phyloP scores from a whole-genome alignment of 179 eudicot species.

The Beta lomatogona region DNA sequence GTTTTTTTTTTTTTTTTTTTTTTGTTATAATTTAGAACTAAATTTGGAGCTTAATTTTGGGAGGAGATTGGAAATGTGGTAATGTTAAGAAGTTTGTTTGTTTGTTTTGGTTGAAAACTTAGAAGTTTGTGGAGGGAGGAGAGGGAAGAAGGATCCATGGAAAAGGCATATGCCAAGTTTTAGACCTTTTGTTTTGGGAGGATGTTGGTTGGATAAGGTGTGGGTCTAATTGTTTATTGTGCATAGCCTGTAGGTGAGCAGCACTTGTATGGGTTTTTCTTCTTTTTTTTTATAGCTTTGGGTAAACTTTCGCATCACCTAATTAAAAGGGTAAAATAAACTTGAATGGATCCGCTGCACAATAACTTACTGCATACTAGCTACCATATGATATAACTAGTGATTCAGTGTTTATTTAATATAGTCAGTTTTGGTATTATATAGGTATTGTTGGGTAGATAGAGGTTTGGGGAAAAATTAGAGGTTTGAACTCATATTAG shows the following conservation, averaged over 20 bases:
- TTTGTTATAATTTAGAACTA: not conserved
- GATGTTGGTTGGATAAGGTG: constrained; percentile 35
- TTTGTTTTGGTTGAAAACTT: not conserved
- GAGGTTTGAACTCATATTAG: too few species aligned
- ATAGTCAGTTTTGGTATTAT: too few species aligned
- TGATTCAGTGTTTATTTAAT: too few species aligned
- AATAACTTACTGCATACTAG: too few species aligned
- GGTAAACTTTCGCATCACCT: too few species aligned
- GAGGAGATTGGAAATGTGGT: not conserved
- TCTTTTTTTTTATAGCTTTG: too few species aligned
- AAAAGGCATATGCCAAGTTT: constrained; percentile 39
- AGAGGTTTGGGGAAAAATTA: too few species aligned
- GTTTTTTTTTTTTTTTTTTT: not conserved
- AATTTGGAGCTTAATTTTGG: not conserved
- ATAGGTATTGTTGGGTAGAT: too few species aligned
- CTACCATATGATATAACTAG: too few species aligned
- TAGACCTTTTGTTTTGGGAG: constrained; percentile 28
- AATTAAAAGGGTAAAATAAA: too few species aligned
- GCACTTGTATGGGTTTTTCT: constrained; percentile 6
- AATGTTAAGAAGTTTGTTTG: not conserved
- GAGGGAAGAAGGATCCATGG: constrained; percentile 30
- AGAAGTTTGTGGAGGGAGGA: constrained; percentile 15
- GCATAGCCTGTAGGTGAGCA: constrained; percentile 7
- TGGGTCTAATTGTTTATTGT: constrained; percentile 12
- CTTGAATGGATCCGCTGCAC: too few species aligned